Evolutionary conservation across 2,329 filamentous ascomycete genomes (phyloP).

Genomic region (Graphium sp.): DNA sequence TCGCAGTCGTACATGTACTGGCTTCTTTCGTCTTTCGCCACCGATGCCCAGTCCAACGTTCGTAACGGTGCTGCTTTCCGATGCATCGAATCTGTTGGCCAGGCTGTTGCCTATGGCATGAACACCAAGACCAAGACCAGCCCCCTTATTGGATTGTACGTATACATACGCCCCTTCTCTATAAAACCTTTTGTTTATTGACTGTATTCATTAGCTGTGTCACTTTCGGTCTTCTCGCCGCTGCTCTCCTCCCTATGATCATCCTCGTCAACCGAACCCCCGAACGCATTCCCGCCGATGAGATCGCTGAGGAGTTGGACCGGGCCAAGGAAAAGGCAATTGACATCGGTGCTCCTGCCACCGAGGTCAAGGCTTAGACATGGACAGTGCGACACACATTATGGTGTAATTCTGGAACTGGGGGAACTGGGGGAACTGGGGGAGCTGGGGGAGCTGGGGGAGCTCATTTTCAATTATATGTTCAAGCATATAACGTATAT

Average conservation of each 20-base stretch:
- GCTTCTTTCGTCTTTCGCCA: constrained; percentile 22
- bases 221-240: constrained; percentile 18
- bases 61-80: constrained; percentile 22
- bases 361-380: too few relatives aligned
- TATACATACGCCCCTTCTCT: constrained; percentile 2
- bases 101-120: constrained; percentile 22
- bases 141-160: constrained; percentile 20
- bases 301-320: constrained; percentile 16
- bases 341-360: too few relatives aligned
- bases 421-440: too few relatives aligned
- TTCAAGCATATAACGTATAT: too few relatives aligned
- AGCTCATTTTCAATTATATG: too few relatives aligned
- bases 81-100: constrained; percentile 20
- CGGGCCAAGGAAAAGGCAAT: constrained; percentile 1
- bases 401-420: too few relatives aligned
- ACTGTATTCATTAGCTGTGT: constrained; percentile 13
- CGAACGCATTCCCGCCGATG: constrained; percentile 19
- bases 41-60: constrained; percentile 22
- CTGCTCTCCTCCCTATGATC: constrained; percentile 17
- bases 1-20: constrained; percentile 27
- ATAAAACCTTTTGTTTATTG: constrained; percentile 1
- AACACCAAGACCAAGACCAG: constrained; percentile 19
- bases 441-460: too few relatives aligned
- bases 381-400: too few relatives aligned
- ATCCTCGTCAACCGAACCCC: constrained; percentile 20